phyloP scores from a whole-genome alignment of 192 early-diverging fungal species.

The Coemansia sp. region DNA sequence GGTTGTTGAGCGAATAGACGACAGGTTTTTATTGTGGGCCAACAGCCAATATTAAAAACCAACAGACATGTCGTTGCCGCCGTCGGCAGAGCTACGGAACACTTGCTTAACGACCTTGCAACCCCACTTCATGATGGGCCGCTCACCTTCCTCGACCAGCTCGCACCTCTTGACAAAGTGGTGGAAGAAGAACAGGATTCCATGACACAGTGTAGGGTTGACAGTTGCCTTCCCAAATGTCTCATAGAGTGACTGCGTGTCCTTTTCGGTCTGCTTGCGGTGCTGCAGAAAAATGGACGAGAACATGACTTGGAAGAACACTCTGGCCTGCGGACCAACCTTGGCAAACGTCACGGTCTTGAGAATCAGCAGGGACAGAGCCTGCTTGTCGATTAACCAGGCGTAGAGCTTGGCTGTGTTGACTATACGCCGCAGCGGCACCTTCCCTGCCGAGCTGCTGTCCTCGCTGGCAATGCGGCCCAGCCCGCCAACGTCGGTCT shows the following conservation, averaged over 20 bases:
- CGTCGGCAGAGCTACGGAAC: slow-evolving; percentile 26
- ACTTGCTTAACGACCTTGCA: slow-evolving; percentile 67
- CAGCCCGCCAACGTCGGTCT: slow-evolving; percentile 74
- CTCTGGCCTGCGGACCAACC: slow-evolving; percentile 55
- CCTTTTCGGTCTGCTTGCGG: slow-evolving; percentile 50
- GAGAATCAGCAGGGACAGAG: slow-evolving; percentile 69
- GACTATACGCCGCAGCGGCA: slow-evolving; percentile 69
- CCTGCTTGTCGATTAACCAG: slow-evolving; percentile 67
- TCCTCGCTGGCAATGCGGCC: slow-evolving; percentile 30
- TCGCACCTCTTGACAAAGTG: slow-evolving; percentile 67
- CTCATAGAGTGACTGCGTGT: slow-evolving; percentile 54
- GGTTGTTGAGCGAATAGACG: background rate
- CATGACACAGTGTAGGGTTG: slow-evolving; percentile 72
- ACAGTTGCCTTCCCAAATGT: slow-evolving; percentile 58
- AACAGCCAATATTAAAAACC: background rate
- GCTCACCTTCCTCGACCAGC: slow-evolving; percentile 62
- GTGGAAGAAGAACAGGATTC: slow-evolving; percentile 79
- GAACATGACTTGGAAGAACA: slow-evolving; percentile 73
- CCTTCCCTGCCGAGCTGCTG: slow-evolving; percentile 39
- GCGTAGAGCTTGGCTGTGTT: slow-evolving; percentile 85
- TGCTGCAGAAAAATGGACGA: slow-evolving; percentile 66
- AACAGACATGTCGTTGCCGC: slow-evolving; percentile 1
- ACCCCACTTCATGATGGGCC: slow-evolving; percentile 62
- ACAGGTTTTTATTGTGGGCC: background rate
- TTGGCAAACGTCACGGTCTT: slow-evolving; percentile 71